Base-by-base conservation (phyloP, 176 grass and related monocot genomes). In the Pontederia paniculata region DNA sequence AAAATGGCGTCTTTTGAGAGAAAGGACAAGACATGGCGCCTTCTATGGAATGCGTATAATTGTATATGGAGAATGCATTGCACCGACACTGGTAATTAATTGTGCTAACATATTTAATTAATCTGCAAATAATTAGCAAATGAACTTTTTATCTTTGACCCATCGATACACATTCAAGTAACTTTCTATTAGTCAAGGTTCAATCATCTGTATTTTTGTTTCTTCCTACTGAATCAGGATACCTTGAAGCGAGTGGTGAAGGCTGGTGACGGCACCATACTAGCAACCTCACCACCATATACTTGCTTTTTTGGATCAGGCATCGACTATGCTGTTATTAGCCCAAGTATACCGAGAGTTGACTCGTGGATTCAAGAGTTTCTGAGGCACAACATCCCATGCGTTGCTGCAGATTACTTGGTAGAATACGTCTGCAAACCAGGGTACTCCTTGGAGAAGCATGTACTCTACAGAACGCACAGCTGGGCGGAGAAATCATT, bases 261-360 rank as follows among this genome's bases (percentile, higher is more conserved):
- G 55, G 71, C 91, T 0, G 91, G 91, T 2, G 86, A 97, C 43
- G 91, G 86, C 52, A 75, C 62, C 58, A 74, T 97, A 66, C 59
- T 97, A 49, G 91, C 91, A 44, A 90, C 91, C 56, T 86, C 82
- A 9, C 91, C 91, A 5, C 91, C 91, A 2, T 97, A 90, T 49
- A 81, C 79, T 28, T 68, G 80, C 28, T 81, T 97, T 54, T 23
- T 97, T 16, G 76, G 81, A 48, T 63, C 79, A 9, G 58, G 77
- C 11, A 57, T 97, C 11, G 77, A 97, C 44, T 97, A 81, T 7
- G 82, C 85, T 8, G 74, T 97, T 0, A 62, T 97, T 49, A 80
- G 84, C 16, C 45, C 65, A 15, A 50, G 68, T 58, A 90, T 78
- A 54, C 77, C 82, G 16, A 72, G 82, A 71, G 65, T 74, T 28